These are phyloP conservation scores for Ogataea sp. DNA, from an alignment of 805 yeast genomes.

Conservation along the genomic window DNA sequence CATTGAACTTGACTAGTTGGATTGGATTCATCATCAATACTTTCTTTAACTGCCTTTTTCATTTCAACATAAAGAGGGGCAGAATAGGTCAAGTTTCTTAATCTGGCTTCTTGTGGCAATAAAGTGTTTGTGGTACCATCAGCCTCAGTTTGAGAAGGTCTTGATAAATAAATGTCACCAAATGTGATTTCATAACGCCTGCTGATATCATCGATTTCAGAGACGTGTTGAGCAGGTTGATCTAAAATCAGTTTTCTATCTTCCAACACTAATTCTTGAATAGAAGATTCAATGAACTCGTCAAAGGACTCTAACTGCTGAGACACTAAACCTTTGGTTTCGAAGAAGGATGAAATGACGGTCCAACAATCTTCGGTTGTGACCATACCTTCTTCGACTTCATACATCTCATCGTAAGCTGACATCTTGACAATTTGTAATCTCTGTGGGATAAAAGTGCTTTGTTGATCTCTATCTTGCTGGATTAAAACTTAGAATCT, in stretches of 20 bases:
- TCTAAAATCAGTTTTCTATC: constrained; percentile 90
- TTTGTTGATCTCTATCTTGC: too few relatives aligned
- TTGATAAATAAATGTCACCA: constrained; percentile 93
- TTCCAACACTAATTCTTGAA: constrained; percentile 95
- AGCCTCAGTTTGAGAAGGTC: constrained; percentile 98
- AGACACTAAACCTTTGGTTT: constrained; percentile 93
- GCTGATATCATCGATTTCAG: constrained; percentile 82
- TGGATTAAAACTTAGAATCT: too few relatives aligned
- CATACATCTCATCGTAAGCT: constrained; percentile 16
- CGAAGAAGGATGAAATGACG: constrained; percentile 91
- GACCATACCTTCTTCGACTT: constrained; percentile 53
- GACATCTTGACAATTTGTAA: constrained; percentile 8
- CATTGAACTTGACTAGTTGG: constrained; percentile 52
- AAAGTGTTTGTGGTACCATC: constrained; percentile 99
- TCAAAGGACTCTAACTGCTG: constrained; percentile 98
- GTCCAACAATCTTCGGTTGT: constrained; percentile 99
- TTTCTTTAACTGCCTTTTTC: constrained; percentile 80
- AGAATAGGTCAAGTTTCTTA: constrained; percentile 92
- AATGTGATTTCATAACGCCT: constrained; percentile 94
- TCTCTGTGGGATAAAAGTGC: too few relatives aligned
- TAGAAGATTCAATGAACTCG: constrained; percentile 93
- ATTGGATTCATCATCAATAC: constrained; percentile 59
- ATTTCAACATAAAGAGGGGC: constrained; percentile 95
- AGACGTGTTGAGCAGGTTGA: constrained; percentile 96
- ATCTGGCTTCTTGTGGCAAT: constrained; percentile 97